Evolutionary conservation across 116 monocot species (phyloP).

Genomic region (Papilionanthe hybrid): DNA sequence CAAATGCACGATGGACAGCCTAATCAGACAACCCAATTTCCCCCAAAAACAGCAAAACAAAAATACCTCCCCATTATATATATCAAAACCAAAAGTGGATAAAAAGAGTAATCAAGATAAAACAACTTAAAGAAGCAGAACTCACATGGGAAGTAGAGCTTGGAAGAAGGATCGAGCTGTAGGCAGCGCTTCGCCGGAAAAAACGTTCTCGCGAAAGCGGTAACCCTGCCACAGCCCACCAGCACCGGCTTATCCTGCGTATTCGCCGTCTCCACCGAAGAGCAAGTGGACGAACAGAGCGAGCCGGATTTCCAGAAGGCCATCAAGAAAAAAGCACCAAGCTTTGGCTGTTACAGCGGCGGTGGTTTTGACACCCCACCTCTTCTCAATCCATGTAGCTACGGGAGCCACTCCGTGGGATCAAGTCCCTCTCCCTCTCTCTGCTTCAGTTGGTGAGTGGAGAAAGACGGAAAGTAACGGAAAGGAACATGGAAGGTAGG

Average conservation of each 20-base stretch:
- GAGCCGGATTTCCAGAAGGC: neutral
- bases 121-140: neutral
- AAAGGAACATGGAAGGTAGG: neutral
- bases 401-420: neutral
- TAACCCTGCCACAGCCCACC: constrained; percentile 12
- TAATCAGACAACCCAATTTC: neutral
- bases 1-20: neutral
- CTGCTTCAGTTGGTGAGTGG: no score
- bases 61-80: neutral
- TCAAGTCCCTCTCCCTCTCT: neutral
- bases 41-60: neutral
- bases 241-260: neutral
- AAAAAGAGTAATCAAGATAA: neutral
- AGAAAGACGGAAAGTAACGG: neutral
- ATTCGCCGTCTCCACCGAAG: neutral
- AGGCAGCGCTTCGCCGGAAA: constrained; percentile 57
- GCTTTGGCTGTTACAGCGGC: neutral
- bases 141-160: constrained; percentile 95
- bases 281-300: neutral
- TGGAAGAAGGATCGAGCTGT: constrained; percentile 67
- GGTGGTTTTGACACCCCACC: neutral
- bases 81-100: neutral
- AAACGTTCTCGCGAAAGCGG: constrained; percentile 53
- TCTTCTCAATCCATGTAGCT: neutral
- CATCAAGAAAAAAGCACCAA: neutral